Percentiles rank a stretch among this genome's conserved stretches.
Conservation (phyloP, 2,329 filamentous ascomycete genomes). For the Aspergillus sp. region DNA sequence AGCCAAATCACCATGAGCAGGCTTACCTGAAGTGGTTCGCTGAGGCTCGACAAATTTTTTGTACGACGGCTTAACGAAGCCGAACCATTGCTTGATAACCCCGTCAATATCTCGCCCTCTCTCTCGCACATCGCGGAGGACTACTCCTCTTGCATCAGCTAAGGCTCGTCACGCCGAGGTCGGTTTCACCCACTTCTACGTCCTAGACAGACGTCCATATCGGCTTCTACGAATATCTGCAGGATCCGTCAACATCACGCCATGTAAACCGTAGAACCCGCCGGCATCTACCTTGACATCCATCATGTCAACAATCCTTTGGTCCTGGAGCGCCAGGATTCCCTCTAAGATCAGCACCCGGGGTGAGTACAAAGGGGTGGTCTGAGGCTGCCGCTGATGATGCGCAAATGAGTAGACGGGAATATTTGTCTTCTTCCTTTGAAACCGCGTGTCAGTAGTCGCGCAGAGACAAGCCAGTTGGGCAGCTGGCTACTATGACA, state of each 20-base stretch:
- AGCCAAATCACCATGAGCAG: too few species aligned
- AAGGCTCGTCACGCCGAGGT: background rate
- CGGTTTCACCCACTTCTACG: conserved; percentile 57
- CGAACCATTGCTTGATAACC: conserved; percentile 97
- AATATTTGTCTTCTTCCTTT: conserved; percentile 58
- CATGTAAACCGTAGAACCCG: background rate
- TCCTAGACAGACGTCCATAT: conserved; percentile 86
- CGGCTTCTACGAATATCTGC: conserved; percentile 89
- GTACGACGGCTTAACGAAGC: conserved; percentile 93
- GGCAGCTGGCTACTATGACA: background rate
- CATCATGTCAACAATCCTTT: conserved; percentile 70
- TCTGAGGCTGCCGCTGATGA: conserved; percentile 69
- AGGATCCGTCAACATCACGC: conserved; percentile 1
- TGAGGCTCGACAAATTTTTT: conserved; percentile 91
- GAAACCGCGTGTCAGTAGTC: background rate
- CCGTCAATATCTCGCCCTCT: conserved; percentile 87
- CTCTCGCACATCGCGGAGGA: conserved; percentile 79
- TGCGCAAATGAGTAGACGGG: conserved; percentile 93
- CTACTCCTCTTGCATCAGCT: conserved; percentile 36
- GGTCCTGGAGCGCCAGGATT: conserved; percentile 89
- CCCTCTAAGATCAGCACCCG: conserved; percentile 93
- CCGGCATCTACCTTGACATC: conserved; percentile 67
- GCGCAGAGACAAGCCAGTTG: too few species aligned
- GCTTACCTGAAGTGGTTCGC: conserved; percentile 65
- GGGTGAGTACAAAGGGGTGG: conserved; percentile 87